phyloP scores from a whole-genome alignment of 805 yeast genomes.

The Monosporozyma aerobia region DNA sequence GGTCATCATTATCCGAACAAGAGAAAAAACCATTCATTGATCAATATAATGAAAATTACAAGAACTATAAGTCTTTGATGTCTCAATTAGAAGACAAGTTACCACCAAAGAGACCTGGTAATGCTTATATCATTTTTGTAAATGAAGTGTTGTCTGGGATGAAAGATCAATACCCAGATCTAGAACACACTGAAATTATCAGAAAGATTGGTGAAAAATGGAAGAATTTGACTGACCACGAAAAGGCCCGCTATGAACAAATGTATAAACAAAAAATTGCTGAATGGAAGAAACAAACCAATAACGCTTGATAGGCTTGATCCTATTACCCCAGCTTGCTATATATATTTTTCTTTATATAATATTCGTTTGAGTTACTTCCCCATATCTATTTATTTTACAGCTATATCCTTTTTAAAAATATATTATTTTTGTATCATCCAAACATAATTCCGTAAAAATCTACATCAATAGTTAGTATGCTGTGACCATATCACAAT shows the following conservation, averaged over 20 bases:
- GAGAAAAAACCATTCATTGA: conserved; percentile 70
- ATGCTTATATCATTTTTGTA: conserved; percentile 20
- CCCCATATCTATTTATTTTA: background rate
- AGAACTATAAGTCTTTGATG: conserved; percentile 7
- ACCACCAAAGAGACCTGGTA: conserved; percentile 26
- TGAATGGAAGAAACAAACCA: background rate
- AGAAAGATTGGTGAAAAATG: conserved; percentile 21
- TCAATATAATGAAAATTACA: conserved; percentile 18
- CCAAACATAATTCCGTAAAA: background rate
- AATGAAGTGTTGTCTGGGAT: conserved; percentile 15
- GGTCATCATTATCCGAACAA: conserved; percentile 65
- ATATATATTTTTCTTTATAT: background rate
- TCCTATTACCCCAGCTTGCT: background rate
- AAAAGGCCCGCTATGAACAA: conserved; percentile 6
- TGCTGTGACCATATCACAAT: no score
- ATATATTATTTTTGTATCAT: background rate
- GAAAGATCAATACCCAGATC: conserved; percentile 11
- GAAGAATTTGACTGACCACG: conserved; percentile 14
- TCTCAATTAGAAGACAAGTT: conserved; percentile 8
- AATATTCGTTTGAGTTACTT: background rate
- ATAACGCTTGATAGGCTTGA: background rate
- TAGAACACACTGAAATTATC: conserved; percentile 13
- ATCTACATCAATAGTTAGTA: background rate
- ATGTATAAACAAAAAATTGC: background rate
- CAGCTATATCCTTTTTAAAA: background rate